These are phyloP conservation scores for Plectosphaerella sp. DNA, from an alignment of 2,329 filamentous ascomycete species.

Conservation along the genomic window DNA sequence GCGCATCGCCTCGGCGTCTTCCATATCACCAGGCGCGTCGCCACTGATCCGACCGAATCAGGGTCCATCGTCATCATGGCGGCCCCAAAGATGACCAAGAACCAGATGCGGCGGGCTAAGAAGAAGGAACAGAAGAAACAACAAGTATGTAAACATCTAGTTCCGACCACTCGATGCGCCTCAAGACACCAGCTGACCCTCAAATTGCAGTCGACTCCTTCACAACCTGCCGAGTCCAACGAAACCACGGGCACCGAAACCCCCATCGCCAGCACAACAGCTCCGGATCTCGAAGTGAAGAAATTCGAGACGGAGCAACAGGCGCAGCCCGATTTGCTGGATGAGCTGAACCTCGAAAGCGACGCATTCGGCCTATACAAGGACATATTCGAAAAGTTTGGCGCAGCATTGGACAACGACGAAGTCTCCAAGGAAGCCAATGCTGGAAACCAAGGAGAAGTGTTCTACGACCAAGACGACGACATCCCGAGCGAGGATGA, in stretches of 20 bases:
- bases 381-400: slow-evolving; percentile 77
- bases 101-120: slow-evolving; percentile 86
- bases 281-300: slow-evolving; percentile 13
- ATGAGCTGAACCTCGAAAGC: slow-evolving; percentile 64
- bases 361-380: slow-evolving; percentile 81
- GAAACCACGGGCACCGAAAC: slow-evolving; percentile 15
- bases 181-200: background rate
- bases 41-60: slow-evolving; percentile 12
- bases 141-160: slow-evolving; percentile 31
- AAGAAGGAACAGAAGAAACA: slow-evolving; percentile 87
- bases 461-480: slow-evolving; percentile 79
- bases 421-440: slow-evolving; percentile 60
- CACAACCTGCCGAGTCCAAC: slow-evolving; percentile 9
- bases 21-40: slow-evolving; percentile 8
- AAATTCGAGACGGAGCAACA: slow-evolving; percentile 16
- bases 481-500: slow-evolving; percentile 85
- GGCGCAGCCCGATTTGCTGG: slow-evolving; percentile 27
- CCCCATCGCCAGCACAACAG: slow-evolving; percentile 13
- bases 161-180: no score
- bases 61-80: slow-evolving; percentile 45
- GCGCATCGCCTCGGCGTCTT: slow-evolving; percentile 12
- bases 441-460: slow-evolving; percentile 73
- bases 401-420: slow-evolving; percentile 59
- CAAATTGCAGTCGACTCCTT: background rate
- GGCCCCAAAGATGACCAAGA: slow-evolving; percentile 78